Evolutionary conservation across 225 moss, liverwort and hornwort genomes (phyloP), one percentile per base, ranked within the genome.

Genomic region (Neckera pumila): DNA sequence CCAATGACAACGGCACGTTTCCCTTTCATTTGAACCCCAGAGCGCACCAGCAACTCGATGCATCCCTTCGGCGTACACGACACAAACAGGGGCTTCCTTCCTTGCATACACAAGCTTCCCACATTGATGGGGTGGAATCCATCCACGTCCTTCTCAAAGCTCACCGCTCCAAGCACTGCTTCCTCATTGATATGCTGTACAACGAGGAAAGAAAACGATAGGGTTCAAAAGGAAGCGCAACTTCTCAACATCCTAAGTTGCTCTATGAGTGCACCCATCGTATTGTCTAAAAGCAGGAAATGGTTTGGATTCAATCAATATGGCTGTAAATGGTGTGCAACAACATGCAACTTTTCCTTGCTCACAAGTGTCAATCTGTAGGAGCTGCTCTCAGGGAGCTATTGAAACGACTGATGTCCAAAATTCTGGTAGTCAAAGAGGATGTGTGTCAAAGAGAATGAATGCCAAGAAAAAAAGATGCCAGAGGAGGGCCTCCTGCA

Each of bases 61-160:
- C 98, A 98, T 36, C 98, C 98, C 91, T 90, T 95, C 12, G 99
- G 99, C 22, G 97, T 99, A 90, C 99, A 99, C 33, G 99, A 93
- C 38, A 93, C 93, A 83, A 94, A 94, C 76, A 97, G 82, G 36
- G 97, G 96, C 76, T 92, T 90, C 84, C 99, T 92, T 73, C 96
- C 96, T 88, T 97, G 95, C 99, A 97, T 97, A 51, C 93, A 92
- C 83, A 99, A 91, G 54, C 94, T 96, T 30, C 99, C 99, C 33
- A 99, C 92, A 84, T 99, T 97, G 33, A 99, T 92, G 33, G 99
- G 97, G 91, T 99, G 95, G 84, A 99, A 99, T 45, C 99, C 99
- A 87, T 99, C 99, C 85, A 97, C 99, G 86, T 99, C 99, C 92
- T 99, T 99, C 91, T 96, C 96, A 67, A 95, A 92, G 84, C 94